A percentile compares a stretch with the other conserved stretches of the same genome.
Evolutionary conservation across 306 rosid species (phyloP).

Genomic region (Malus domestica): ASM211411v1 NC_041803.1:6623001-6623500

Average conservation of each 20-base stretch:
- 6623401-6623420: conserved; percentile 78
- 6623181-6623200: too few relatives aligned
- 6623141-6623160: too few relatives aligned
- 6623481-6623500: conserved; percentile 79
- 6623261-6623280: conserved; percentile 47
- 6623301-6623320: conserved; percentile 81
- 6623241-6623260: conserved; percentile 38
- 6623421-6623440: conserved; percentile 77
- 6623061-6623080: too few relatives aligned
- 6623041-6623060: too few relatives aligned
- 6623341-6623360: conserved; percentile 75
- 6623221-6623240: conserved; percentile 20
- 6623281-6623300: conserved; percentile 70
- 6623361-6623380: conserved; percentile 88
- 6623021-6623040: neutral
- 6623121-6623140: too few relatives aligned
- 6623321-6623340: conserved; percentile 96
- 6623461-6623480: conserved; percentile 68
- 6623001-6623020: neutral
- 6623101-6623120: too few relatives aligned
- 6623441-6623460: conserved; percentile 60
- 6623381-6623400: conserved; percentile 87
- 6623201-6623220: neutral
- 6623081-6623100: too few relatives aligned
- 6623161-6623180: too few relatives aligned